Evolutionary conservation across 1,139 yeast genomes (phyloP).

Genomic region (Saccharomyces hybrid): DNA sequence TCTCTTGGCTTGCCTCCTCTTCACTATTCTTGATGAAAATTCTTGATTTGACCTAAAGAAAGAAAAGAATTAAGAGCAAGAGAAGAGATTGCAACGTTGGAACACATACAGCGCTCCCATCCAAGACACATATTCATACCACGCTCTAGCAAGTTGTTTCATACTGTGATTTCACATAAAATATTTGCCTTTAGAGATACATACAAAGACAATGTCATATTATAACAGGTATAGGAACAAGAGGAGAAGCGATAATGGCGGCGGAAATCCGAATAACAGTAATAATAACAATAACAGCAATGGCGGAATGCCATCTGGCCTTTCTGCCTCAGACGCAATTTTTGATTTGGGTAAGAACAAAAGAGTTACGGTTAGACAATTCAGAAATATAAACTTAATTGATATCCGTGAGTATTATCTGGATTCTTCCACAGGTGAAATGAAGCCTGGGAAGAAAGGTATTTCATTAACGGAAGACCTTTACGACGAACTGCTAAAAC

Average conservation of each 20-base stretch:
- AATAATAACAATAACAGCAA: conserved; percentile 2
- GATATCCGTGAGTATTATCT: conserved; percentile 77
- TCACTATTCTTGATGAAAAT: background rate
- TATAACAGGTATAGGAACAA: conserved; percentile 28
- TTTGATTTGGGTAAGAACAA: conserved; percentile 58
- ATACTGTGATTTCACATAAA: background rate
- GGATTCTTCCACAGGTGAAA: conserved; percentile 50
- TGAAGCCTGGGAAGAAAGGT: conserved; percentile 79
- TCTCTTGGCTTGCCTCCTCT: background rate
- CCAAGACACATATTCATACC: background rate
- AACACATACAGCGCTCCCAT: background rate
- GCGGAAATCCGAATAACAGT: conserved; percentile 3
- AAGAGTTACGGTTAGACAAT: conserved; percentile 63
- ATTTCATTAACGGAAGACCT: conserved; percentile 67
- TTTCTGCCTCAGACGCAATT: conserved; percentile 25
- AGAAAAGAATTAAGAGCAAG: background rate
- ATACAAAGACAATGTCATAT: conserved; percentile 23
- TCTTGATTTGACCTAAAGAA: background rate
- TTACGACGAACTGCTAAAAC: conserved; percentile 51
- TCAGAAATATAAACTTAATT: conserved; percentile 55
- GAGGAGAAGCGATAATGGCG: conserved; percentile 6
- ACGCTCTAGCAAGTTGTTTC: background rate
- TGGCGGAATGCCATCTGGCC: conserved; percentile 10
- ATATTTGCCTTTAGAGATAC: background rate
- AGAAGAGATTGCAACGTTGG: background rate